These are phyloP conservation scores for Cyanidiococcus yangmingshanensis DNA, from an alignment of 23 red algal species.

Conservation along the genomic window DNA sequence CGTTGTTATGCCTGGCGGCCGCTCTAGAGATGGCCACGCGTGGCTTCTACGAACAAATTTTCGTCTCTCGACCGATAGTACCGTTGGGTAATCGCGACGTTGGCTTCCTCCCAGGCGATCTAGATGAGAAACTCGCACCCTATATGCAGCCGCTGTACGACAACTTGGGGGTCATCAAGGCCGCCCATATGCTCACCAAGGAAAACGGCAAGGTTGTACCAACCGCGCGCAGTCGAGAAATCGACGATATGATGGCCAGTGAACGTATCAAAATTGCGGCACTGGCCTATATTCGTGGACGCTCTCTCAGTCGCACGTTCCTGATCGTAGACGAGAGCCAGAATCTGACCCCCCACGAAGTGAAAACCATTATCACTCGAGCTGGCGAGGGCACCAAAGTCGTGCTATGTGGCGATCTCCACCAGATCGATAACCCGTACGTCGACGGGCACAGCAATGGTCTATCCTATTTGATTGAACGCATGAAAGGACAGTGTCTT, in stretches of 20 bases:
- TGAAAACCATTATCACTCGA: conserved; percentile 39
- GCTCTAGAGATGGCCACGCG: conserved; percentile 19
- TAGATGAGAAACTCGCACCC: conserved; percentile 33
- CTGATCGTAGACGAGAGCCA: conserved; percentile 45
- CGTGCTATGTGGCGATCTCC: conserved; percentile 33
- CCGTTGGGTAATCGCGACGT: conserved; percentile 34
- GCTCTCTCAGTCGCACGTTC: conserved; percentile 27
- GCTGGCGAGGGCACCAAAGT: conserved; percentile 49
- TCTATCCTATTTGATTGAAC: conserved; percentile 35
- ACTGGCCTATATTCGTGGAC: conserved; percentile 34
- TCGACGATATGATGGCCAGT: conserved; percentile 25
- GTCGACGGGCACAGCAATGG: conserved; percentile 33
- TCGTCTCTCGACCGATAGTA: conserved; percentile 32
- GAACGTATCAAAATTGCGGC: conserved; percentile 30
- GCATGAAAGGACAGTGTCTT: conserved; percentile 40
- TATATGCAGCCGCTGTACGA: conserved; percentile 48
- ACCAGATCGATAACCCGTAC: conserved; percentile 53
- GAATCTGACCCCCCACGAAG: conserved; percentile 44
- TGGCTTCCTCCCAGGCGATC: conserved; percentile 34
- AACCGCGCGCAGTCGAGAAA: conserved; percentile 4
- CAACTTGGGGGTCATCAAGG: conserved; percentile 37
- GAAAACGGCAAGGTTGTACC: conserved; percentile 30
- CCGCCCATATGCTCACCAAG: neutral
- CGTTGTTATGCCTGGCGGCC: conserved; percentile 33
- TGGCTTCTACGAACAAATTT: conserved; percentile 19